These are phyloP conservation scores for Brassica carinata DNA, from an alignment of 345 rosid species.

Conservation along the genomic window DNA sequence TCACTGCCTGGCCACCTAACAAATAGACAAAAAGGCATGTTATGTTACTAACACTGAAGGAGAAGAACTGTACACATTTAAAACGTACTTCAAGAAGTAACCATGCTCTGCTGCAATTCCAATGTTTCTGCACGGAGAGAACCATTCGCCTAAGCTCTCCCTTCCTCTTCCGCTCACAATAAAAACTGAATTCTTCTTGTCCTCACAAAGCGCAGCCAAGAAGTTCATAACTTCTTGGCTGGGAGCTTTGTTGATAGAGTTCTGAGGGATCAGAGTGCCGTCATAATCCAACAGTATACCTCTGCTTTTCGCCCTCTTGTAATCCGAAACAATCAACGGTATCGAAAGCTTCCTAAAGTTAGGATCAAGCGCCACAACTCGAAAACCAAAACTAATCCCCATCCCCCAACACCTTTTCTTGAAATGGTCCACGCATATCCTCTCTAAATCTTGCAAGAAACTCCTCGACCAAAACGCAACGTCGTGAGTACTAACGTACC, in stretches of 20 bases:
- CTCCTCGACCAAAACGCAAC: neutral
- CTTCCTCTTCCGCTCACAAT: neutral
- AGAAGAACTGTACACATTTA: neutral
- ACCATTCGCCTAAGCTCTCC: neutral
- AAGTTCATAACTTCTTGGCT: neutral
- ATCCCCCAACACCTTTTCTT: neutral
- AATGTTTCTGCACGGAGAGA: neutral
- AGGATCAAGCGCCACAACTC: neutral
- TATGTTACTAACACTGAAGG: neutral
- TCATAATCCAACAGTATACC: neutral
- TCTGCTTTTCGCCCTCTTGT: neutral
- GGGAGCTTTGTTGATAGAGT: neutral
- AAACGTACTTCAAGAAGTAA: neutral
- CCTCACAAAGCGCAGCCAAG: neutral
- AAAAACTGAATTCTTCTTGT: neutral
- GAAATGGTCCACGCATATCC: neutral
- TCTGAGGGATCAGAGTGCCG: neutral
- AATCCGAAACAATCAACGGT: neutral
- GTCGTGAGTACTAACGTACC: neutral
- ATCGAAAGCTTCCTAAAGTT: neutral
- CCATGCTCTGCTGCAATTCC: neutral
- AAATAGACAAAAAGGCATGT: neutral
- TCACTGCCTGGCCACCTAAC: conserved; percentile 44
- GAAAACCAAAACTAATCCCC: neutral
- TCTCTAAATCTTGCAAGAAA: neutral